A percentile compares a stretch with the other conserved stretches of the same genome.
These are phyloP conservation scores for Bassia scoparia DNA, from an alignment of 148 eudicot genomes.

Conservation along the genomic window DNA sequence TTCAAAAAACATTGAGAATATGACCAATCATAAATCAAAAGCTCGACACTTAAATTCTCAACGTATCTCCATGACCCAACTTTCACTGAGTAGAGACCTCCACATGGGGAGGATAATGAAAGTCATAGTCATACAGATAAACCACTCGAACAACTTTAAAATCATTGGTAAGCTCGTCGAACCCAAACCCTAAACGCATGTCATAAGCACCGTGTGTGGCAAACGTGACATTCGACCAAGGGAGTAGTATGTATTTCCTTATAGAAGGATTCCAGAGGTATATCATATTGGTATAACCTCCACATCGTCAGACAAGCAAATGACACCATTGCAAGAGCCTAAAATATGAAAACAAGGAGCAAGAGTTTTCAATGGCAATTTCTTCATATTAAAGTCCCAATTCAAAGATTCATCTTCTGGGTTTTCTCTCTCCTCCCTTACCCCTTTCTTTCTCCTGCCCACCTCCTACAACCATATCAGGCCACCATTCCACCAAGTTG, in stretches of 20 bases:
- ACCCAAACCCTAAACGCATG: slow-evolving; percentile 15
- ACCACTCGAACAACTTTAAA: slow-evolving; percentile 15
- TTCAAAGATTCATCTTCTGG: no score
- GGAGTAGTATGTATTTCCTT: background rate
- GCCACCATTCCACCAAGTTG: no score
- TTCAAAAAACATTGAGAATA: slow-evolving; percentile 1
- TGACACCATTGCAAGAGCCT: slow-evolving; percentile 13
- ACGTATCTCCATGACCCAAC: background rate
- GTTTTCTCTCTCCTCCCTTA: no score
- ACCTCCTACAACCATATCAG: no score
- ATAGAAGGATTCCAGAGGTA: slow-evolving; percentile 20
- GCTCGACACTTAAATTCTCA: background rate
- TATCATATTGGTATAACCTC: no score
- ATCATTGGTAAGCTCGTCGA: slow-evolving; percentile 12
- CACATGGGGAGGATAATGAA: background rate
- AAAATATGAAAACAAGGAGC: background rate
- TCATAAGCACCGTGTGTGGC: background rate
- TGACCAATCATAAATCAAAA: no score
- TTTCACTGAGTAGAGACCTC: background rate
- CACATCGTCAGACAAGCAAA: slow-evolving; percentile 7
- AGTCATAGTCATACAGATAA: background rate
- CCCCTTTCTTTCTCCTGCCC: no score
- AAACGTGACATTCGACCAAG: background rate
- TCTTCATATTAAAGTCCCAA: background rate
- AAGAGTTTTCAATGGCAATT: background rate